Percentiles rank a stretch among this genome's conserved stretches.
These are phyloP conservation scores for Tylopilus orsonianus DNA, from an alignment of 1,284 basidiomycete species.

Conservation along the genomic window DNA sequence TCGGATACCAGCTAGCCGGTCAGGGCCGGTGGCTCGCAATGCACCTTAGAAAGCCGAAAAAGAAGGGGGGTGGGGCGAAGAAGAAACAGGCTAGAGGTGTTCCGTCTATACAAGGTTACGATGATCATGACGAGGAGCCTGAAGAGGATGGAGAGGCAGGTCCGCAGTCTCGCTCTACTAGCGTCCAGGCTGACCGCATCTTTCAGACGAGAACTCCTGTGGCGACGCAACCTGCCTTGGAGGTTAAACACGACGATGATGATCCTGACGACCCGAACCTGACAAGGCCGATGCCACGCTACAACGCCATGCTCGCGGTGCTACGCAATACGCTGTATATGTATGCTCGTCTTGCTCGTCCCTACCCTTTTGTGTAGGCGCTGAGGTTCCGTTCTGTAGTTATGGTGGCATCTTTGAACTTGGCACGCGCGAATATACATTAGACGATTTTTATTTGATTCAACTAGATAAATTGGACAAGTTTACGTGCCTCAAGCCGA, in stretches of 20 bases:
- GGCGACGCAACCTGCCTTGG: neutral
- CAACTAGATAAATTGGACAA: conserved; percentile 81
- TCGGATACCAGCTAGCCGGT: conserved; percentile 76
- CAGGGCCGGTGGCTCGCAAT: conserved; percentile 83
- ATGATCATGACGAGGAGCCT: conserved; percentile 31
- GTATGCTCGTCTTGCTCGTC: conserved; percentile 40
- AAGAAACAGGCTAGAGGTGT: conserved; percentile 35
- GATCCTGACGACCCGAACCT: conserved; percentile 69
- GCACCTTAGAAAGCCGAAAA: conserved; percentile 68
- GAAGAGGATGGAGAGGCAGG: conserved; percentile 29
- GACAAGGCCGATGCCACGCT: conserved; percentile 75
- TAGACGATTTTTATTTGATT: conserved; percentile 81
- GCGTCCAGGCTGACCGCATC: neutral
- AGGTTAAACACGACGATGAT: conserved; percentile 4
- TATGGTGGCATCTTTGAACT: conserved; percentile 88
- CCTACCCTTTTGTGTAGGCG: neutral
- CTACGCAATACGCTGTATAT: conserved; percentile 85
- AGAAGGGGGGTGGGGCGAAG: conserved; percentile 43
- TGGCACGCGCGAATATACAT: conserved; percentile 78
- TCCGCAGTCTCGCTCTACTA: neutral
- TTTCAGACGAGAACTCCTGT: conserved; percentile 5
- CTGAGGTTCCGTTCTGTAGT: too few species aligned
- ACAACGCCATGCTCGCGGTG: conserved; percentile 90
- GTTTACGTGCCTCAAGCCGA: conserved; percentile 70
- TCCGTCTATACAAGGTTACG: neutral